These are phyloP conservation scores for Daedaleopsis sinensis DNA, from an alignment of 768 basidiomycete species.

Conservation along the genomic window DNA sequence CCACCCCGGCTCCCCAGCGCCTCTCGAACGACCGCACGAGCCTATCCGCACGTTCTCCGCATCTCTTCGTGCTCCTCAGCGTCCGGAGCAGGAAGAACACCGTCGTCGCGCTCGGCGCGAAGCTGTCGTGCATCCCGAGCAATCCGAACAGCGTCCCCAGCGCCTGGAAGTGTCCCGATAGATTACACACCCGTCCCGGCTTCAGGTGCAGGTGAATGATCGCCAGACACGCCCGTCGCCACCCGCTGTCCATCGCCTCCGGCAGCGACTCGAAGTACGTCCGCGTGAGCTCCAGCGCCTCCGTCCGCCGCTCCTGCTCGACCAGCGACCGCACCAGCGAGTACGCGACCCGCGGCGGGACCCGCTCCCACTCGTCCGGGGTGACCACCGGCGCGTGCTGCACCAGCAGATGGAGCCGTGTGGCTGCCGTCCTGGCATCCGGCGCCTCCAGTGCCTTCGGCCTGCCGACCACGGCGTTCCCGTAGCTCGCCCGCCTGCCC, in stretches of 20 bases:
- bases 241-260: conserved; percentile 36
- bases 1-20: conserved; percentile 58
- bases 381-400: conserved; percentile 42
- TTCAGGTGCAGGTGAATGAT: conserved; percentile 58
- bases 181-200: conserved; percentile 29
- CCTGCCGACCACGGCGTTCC: background rate
- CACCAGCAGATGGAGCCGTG: conserved; percentile 39
- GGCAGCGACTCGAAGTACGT: conserved; percentile 56
- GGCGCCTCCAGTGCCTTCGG: background rate
- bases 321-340: conserved; percentile 52
- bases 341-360: conserved; percentile 47
- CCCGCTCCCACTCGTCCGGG: conserved; percentile 34
- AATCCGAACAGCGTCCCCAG: conserved; percentile 49
- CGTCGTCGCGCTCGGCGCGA: conserved; percentile 62
- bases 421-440: conserved; percentile 2
- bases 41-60: conserved; percentile 56
- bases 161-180: conserved; percentile 47
- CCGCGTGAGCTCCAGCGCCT: conserved; percentile 37
- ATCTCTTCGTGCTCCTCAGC: conserved; percentile 49
- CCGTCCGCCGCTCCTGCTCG: conserved; percentile 20
- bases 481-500: background rate
- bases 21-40: conserved; percentile 47
- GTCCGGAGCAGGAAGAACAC: conserved; percentile 59
- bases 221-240: conserved; percentile 44
- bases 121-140: conserved; percentile 46